Conservation (phyloP, 140 eudicot genomes). For the Erigeron philadelphicus region DNA sequence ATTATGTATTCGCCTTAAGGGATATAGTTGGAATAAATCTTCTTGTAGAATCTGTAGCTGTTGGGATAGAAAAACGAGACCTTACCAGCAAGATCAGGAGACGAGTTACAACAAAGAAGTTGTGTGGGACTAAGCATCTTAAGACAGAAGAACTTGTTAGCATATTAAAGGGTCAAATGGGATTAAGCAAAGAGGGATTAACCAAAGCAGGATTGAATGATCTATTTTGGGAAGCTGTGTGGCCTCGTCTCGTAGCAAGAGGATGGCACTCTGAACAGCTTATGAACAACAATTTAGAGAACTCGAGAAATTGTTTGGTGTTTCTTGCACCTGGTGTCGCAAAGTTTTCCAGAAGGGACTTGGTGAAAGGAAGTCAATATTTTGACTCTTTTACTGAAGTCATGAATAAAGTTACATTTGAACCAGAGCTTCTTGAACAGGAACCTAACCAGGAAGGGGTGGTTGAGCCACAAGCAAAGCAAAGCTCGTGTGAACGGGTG, state of each 20-base stretch:
- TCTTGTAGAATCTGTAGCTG: slow-evolving; percentile 63
- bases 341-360: slow-evolving; percentile 63
- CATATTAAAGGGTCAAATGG: slow-evolving; percentile 47
- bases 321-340: slow-evolving; percentile 72
- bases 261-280: slow-evolving; percentile 87
- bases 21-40: slow-evolving; percentile 44
- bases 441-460: slow-evolving; percentile 22
- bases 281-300: slow-evolving; percentile 17
- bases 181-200: slow-evolving; percentile 45
- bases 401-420: slow-evolving; percentile 57
- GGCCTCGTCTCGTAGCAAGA: slow-evolving; percentile 81
- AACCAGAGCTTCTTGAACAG: slow-evolving; percentile 40
- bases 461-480: not conserved
- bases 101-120: slow-evolving; percentile 28
- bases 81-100: slow-evolving; percentile 25
- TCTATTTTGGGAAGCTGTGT: slow-evolving; percentile 82
- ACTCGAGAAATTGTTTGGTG: slow-evolving; percentile 33
- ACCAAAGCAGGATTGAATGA: slow-evolving; percentile 45
- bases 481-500: not conserved
- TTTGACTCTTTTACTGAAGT: slow-evolving; percentile 70
- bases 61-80: slow-evolving; percentile 70
- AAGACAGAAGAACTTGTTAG: slow-evolving; percentile 48
- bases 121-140: slow-evolving; percentile 16
- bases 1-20: slow-evolving; percentile 53
- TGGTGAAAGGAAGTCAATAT: slow-evolving; percentile 57